A percentile compares a stretch with the other conserved stretches of the same genome.
Conservation (phyloP, 2,329 filamentous ascomycete genomes). For the Calycina herbarum region DNA sequence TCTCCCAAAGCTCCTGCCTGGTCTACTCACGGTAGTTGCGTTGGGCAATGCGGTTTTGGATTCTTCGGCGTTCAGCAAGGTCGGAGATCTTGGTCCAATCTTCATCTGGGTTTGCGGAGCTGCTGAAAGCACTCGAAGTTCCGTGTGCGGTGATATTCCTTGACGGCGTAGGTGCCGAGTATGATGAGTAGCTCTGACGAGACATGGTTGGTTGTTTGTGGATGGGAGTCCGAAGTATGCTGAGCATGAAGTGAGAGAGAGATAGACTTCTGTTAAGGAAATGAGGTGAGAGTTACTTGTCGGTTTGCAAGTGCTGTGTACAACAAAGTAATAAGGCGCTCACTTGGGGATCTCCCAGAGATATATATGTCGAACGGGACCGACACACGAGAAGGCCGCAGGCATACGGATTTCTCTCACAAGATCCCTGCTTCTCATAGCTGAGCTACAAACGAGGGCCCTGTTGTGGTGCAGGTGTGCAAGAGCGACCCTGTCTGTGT, state of each 20-base stretch:
- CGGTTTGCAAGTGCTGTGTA: conserved; percentile 19
- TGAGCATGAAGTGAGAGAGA: conserved; percentile 13
- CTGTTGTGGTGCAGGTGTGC: conserved; percentile 14
- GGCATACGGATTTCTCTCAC: conserved; percentile 27
- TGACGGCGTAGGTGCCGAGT: conserved; percentile 29
- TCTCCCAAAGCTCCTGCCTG: background rate
- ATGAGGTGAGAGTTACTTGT: conserved; percentile 15
- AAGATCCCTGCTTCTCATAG: conserved; percentile 27
- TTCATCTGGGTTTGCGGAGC: conserved; percentile 91
- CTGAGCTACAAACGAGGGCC: conserved; percentile 28
- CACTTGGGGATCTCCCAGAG: conserved; percentile 27
- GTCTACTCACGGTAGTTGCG: conserved; percentile 85
- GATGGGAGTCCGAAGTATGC: conserved; percentile 18
- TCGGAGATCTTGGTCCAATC: conserved; percentile 99
- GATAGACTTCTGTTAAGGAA: conserved; percentile 17
- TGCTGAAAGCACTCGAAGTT: conserved; percentile 92
- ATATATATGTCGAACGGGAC: conserved; percentile 35
- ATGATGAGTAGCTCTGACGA: conserved; percentile 36
- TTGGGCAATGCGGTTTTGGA: conserved; percentile 97
- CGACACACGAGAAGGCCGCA: conserved; percentile 24
- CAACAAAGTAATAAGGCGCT: conserved; percentile 23
- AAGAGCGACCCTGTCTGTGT: conserved; percentile 3
- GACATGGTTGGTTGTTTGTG: conserved; percentile 34
- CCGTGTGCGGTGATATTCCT: conserved; percentile 71
- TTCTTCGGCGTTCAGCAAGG: conserved; percentile 86